Base-by-base conservation (phyloP, 2,329 filamentous ascomycete genomes). In the Chaetomium globosum region DNA sequence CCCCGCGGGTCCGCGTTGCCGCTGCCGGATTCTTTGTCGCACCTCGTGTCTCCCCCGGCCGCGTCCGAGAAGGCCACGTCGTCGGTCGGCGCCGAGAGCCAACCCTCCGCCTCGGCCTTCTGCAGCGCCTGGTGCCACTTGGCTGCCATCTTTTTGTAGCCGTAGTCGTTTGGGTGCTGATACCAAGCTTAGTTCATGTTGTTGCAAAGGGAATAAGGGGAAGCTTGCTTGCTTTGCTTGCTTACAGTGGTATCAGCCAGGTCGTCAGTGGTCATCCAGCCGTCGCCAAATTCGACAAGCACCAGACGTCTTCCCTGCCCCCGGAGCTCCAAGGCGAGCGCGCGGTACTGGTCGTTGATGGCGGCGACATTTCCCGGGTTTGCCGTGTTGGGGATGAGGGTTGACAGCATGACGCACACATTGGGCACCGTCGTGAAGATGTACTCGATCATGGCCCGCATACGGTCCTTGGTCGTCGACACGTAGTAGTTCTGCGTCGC, bases 81-180 rank as follows among this genome's bases (percentile, higher is more conserved):
- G 28, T 13, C 19, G 57, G 12, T 23, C 13, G 53, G 53, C 7
- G 53, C 8, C n/a, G 53, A 39, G 53, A 65, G 28, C 30, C 31
- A 59, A 13, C 64, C 64, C 10, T 4, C 19, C 5, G 19, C 7
- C 31, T 69, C 54, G 26, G 59, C 56, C 46, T 33, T n/a, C 4
- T 52, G 46, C 51, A 69, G 61, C 43, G 63, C 67, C 9, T 56
- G 51, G 43, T 30, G 51, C 67, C 67, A 69, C 13, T 56, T 49
- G 16, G 61, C 10, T 7, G 67, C 67, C 60, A 69, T 64, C 55
- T 66, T 65, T 10, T 30, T 39, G 55, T 68, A 64, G 3, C 67
- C 67, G 1, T 2, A 43, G 55, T 69, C 56, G 43, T 52, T 66
- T 12, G 67, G 67, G 46, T 69, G 67, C 59, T 43, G 16, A 19